Base-by-base conservation (phyloP, 208 protist species). In the Polymyxa betae region DNA sequence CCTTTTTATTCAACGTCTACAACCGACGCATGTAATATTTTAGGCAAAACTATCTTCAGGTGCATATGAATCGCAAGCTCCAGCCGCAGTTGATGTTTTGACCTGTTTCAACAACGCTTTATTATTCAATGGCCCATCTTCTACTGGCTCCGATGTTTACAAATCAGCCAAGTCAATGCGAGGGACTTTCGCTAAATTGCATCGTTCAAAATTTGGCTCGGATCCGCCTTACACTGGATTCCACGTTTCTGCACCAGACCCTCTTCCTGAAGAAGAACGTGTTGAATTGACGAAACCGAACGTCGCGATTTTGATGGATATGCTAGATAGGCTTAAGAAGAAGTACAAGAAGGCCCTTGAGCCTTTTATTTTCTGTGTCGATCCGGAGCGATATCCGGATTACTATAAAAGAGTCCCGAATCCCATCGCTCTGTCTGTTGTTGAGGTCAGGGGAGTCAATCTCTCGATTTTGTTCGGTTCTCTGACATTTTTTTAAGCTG, bases 351-450 rank as follows among this genome's bases (percentile, higher is more conserved):
- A 82, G 72, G 72, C 72, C 35, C 72, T 82, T 35, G 72, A 35
- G n/a, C 72, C 72, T 5, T 82, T 82, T n/a, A 82, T 82, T 20
- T 82, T 40, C n/a, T 82, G 72, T 35, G 72, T 82, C 40, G 72
- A 82, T 82, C 72, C 72, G 16, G 72, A 45, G 16, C 5, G 40
- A 43, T 43, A 82, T 82, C 72, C 72, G 16, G 72, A 82, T 45
- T 82, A 82, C n/a, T 82, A 82, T 43, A n/a, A 82, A n/a, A 43
- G 16, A 5, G 40, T 82, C n/a, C n/a, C n/a, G 5, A 12, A 82
- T 82, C 72, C 72, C n/a, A 82, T 82, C 12, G 72, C 72, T 35
- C 72, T 82, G 16, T 82, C 72, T 12, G 35, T 82, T 82, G 72
- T 82, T 35, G 72, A 82, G 24, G 49, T 60, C 12, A 60, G 49